Conservation (phyloP, 306 rosid species). For the Rosa chinensis region DNA sequence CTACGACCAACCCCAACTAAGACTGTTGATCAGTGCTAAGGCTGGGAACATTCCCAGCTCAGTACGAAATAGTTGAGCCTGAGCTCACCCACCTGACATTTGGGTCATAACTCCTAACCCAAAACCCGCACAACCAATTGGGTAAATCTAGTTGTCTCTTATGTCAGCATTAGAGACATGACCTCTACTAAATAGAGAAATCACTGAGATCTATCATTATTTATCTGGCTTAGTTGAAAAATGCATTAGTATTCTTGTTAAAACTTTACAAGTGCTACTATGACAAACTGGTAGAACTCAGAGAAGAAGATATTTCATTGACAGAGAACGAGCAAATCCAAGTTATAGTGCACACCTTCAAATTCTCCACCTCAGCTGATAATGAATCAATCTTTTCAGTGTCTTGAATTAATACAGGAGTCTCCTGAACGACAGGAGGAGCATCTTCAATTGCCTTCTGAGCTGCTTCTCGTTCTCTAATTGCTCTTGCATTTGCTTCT, state of each 20-base stretch:
- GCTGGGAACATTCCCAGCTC: background rate
- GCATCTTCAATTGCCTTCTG: slow-evolving; percentile 91
- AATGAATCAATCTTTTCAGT: slow-evolving; percentile 84
- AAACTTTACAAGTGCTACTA: background rate
- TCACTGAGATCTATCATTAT: background rate
- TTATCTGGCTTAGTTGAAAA: background rate
- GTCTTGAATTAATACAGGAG: slow-evolving; percentile 90
- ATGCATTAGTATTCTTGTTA: background rate
- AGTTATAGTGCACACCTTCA: slow-evolving; percentile 59
- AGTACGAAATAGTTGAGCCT: background rate
- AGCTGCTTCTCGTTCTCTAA: slow-evolving; percentile 84
- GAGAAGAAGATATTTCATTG: slow-evolving; percentile 6
- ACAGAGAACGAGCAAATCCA: background rate
- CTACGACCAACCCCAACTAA: background rate
- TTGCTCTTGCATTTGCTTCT: slow-evolving; percentile 82
- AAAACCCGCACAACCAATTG: background rate
- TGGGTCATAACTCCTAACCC: background rate
- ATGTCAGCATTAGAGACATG: background rate
- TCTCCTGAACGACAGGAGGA: slow-evolving; percentile 97
- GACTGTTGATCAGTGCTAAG: background rate
- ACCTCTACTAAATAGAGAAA: background rate
- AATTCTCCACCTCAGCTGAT: slow-evolving; percentile 70
- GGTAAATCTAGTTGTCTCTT: background rate
- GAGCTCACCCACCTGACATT: background rate
- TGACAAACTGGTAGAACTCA: slow-evolving; percentile 7